Evolutionary conservation across 805 yeast species (phyloP).

Genomic region (Cyberlindnera maclurae): DNA sequence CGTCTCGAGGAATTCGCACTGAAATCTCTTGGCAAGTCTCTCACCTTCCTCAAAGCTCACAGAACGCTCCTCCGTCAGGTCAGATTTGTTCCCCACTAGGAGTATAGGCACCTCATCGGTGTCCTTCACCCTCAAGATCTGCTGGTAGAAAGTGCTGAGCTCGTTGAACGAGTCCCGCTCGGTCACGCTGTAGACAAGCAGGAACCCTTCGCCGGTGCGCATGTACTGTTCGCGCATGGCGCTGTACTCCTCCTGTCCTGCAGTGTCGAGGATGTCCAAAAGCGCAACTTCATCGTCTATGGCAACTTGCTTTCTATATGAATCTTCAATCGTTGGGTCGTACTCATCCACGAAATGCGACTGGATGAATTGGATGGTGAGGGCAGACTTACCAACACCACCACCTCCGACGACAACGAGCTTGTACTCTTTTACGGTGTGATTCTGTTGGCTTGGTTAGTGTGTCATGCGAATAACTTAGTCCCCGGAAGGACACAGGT

Average conservation of each 20-base stretch:
- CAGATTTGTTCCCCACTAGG: slow-evolving; percentile 76
- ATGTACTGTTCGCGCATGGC: slow-evolving; percentile 93
- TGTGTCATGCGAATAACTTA: neutral
- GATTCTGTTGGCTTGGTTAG: slow-evolving; percentile 10
- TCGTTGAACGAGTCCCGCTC: slow-evolving; percentile 82
- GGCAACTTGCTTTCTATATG: slow-evolving; percentile 80
- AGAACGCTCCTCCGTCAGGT: slow-evolving; percentile 68
- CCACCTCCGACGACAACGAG: slow-evolving; percentile 98
- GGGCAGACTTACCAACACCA: slow-evolving; percentile 96
- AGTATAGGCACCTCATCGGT: slow-evolving; percentile 68
- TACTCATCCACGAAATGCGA: slow-evolving; percentile 95
- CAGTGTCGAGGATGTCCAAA: slow-evolving; percentile 90
- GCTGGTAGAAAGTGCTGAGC: slow-evolving; percentile 71
- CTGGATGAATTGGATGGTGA: slow-evolving; percentile 92
- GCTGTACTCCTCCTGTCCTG: slow-evolving; percentile 95
- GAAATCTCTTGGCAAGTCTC: slow-evolving; percentile 54
- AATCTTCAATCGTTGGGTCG: slow-evolving; percentile 96
- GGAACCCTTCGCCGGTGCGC: slow-evolving; percentile 93
- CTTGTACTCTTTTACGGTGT: slow-evolving; percentile 67
- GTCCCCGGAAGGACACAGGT: neutral
- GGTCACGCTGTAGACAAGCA: slow-evolving; percentile 83
- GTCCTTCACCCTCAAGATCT: slow-evolving; percentile 72
- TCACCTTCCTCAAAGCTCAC: slow-evolving; percentile 62
- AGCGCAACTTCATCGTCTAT: slow-evolving; percentile 74
- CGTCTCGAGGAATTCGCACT: slow-evolving; percentile 80